Evolutionary conservation across 1,139 yeast species (phyloP).

Genomic region (Kodamaea derodonti): DNA sequence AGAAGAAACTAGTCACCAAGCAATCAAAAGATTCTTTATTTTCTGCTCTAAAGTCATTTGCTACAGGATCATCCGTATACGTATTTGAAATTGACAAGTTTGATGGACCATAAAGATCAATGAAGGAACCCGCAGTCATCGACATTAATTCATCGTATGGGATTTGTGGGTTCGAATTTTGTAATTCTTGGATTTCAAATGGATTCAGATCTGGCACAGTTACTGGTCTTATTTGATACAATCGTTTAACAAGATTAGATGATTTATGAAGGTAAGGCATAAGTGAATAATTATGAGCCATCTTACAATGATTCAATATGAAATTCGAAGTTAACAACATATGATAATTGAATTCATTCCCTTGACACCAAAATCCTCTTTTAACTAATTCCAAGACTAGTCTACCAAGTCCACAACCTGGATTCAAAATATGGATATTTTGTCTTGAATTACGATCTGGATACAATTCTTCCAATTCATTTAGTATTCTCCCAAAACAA

Average conservation of each 20-base stretch:
- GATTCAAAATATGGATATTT: slow-evolving; percentile 53
- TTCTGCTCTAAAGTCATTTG: slow-evolving; percentile 37
- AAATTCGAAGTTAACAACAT: slow-evolving; percentile 71
- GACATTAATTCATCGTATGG: slow-evolving; percentile 59
- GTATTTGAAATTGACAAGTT: slow-evolving; percentile 31
- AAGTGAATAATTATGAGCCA: slow-evolving; percentile 35
- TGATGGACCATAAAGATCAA: slow-evolving; percentile 60
- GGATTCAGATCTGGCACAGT: slow-evolving; percentile 53
- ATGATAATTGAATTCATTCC: slow-evolving; percentile 80
- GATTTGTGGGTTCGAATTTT: slow-evolving; percentile 31
- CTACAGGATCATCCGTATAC: slow-evolving; percentile 34
- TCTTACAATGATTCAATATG: slow-evolving; percentile 52
- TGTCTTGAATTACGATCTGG: slow-evolving; percentile 41
- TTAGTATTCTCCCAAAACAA: slow-evolving; percentile 44
- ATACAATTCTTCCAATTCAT: slow-evolving; percentile 38
- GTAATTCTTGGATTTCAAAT: slow-evolving; percentile 26
- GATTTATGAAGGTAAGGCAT: slow-evolving; percentile 55
- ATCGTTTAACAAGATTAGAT: slow-evolving; percentile 44
- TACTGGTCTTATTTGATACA: slow-evolving; percentile 47
- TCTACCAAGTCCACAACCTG: slow-evolving; percentile 84
- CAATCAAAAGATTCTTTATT: slow-evolving; percentile 46
- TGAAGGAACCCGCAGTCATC: slow-evolving; percentile 78
- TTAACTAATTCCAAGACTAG: slow-evolving; percentile 68
- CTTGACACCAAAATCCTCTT: slow-evolving; percentile 72
- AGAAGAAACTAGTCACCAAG: slow-evolving; percentile 68